Base-by-base conservation (phyloP, 306 rosid genomes). In the Clitoria ternatea region DNA sequence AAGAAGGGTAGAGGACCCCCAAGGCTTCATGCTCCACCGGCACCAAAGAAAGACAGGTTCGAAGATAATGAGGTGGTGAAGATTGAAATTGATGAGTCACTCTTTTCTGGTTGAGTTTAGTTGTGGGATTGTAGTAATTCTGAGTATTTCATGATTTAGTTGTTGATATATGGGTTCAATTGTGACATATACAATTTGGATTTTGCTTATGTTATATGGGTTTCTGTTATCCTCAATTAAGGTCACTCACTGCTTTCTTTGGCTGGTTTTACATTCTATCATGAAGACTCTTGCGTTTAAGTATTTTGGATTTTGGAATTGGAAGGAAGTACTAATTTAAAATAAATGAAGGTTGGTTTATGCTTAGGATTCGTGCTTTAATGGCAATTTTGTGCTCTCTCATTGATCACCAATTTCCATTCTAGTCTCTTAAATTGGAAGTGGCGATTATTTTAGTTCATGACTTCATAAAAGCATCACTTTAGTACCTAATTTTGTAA, bases 1-100 rank as follows among this genome's bases (percentile, higher is more conserved):
- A 83, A 77, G n/a, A 89, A 91, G 37, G 97, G 97, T 43, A 87
- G 86, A 79, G 97, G 97, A 15, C 85, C 91, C 11, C 97, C 96
- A 3, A 82, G 87, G 78, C 70, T 79, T 39, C 69, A 78, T 18
- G 71, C 78, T 63, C 89, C 97, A 4, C 85, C 83, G 1, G 71
- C 83, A 23, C 80, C 82, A 1, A 87, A 70, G 88, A 89, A 85
- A 81, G 97, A 89, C 36, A 78, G 72, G 79, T 83, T 78, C 45
- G 91, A 89, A 37, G 90, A 82, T 66, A 77, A 84, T n/a, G 84
- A 80, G 60, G 66, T 68, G 12, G 74, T 92, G 75, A 81, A 81
- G 78, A 90, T 92, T 80, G 94, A 87, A 33, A 87, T 89, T 35
- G 91, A 82, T 24, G 94, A 87, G 82, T 82, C 91, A 47, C 76